Evolutionary conservation across 2,329 filamentous ascomycete species (phyloP), one percentile per base, ranked within the genome.

Genomic region (Fusarium papillatum): DNA sequence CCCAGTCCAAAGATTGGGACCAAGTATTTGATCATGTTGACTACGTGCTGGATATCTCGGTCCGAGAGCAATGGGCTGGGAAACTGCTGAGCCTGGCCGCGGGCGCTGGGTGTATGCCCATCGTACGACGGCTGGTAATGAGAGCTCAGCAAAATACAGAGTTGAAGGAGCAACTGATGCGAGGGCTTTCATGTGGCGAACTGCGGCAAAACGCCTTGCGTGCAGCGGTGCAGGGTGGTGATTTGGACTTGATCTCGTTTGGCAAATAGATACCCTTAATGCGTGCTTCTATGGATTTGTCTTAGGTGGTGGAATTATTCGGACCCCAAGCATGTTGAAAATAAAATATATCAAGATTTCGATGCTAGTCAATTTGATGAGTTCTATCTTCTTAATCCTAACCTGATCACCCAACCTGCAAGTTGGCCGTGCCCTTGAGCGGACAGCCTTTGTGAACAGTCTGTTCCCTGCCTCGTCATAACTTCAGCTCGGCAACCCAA

Each of bases 11-110:
- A 22, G n/a, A 22, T 43, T 68, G 46, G 66, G 59, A 64, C 17
- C 22, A 10, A 38, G 66, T 43, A 24, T 68, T 64, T 57, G 66
- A 59, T n/a, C 59, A 43, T 38, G 26, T 68, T 46, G 36, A 57
- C 26, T 22, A 5, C 26, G 29, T 62, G 24, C 22, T 62, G 8
- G 73, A 80, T 64, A 63, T 59, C 41, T 69, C 81, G 73, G 68
- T 78, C n/a, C 67, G 70, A 62, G 74, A 79, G 67, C 43, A 70
- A 69, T 80, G 79, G 80, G 77, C 73, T 19, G 76, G 76, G 34
- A 74, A 77, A 38, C 70, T 82, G 46, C 62, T 81, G 38, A 77
- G 74, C 34, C 26, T 76, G 19, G 81, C 80, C 71, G 75, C 76
- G 53, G 57, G 73, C 6, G 69, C 50, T 34, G 76, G 76, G 26